These are phyloP conservation scores for Erythrophleum fordii DNA, from an alignment of 306 rosid species.

Conservation along the genomic window DNA sequence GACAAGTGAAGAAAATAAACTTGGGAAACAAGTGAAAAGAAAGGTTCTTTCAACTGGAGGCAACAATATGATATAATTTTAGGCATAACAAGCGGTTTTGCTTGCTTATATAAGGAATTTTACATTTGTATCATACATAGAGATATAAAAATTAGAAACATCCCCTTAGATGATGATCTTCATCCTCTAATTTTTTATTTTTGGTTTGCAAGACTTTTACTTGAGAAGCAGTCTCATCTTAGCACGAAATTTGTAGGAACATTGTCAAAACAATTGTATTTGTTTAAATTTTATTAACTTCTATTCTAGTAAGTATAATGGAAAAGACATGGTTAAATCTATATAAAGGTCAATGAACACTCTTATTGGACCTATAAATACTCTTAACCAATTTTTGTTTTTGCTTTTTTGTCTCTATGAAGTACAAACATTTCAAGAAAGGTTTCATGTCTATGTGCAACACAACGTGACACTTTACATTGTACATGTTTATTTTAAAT, in stretches of 20 bases:
- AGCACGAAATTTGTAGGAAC: background rate
- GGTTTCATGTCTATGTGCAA: background rate
- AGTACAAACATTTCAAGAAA: too few relatives aligned
- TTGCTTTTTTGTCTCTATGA: background rate
- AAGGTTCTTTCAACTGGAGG: background rate
- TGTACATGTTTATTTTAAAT: background rate
- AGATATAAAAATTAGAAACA: background rate
- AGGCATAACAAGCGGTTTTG: constrained; percentile 67
- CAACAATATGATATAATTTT: constrained; percentile 1
- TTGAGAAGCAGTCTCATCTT: background rate
- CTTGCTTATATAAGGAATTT: constrained; percentile 74
- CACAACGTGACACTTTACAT: background rate
- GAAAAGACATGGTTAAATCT: too few relatives aligned
- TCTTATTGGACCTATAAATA: background rate
- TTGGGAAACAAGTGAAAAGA: constrained; percentile 47
- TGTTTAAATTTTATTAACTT: background rate
- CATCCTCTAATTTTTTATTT: background rate
- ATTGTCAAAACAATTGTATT: background rate
- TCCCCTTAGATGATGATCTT: background rate
- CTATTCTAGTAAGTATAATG: background rate
- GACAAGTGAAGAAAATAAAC: background rate
- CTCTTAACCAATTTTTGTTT: background rate
- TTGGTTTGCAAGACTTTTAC: background rate
- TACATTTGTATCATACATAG: constrained; percentile 33
- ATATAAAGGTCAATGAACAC: background rate